A percentile compares a stretch with the other conserved stretches of the same genome.
Conservation (phyloP, 176 grass and related monocot species). For the Oryza officinalis region DNA sequence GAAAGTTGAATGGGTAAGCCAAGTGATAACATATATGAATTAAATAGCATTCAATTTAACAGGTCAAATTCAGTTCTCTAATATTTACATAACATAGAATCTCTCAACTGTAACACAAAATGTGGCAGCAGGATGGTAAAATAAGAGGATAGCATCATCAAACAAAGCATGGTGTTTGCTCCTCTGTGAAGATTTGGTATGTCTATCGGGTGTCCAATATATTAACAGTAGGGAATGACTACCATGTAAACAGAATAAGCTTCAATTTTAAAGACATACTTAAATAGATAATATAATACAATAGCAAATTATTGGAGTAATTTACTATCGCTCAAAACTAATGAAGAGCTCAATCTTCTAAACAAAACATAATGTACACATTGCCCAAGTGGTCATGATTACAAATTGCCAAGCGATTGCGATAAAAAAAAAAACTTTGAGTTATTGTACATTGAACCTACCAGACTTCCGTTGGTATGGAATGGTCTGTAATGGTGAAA, state of each 20-base stretch:
- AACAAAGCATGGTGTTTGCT: neutral
- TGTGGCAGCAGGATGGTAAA: neutral
- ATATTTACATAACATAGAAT: conserved; percentile 4
- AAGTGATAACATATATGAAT: neutral
- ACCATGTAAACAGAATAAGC: conserved; percentile 8
- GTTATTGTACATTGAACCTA: conserved; percentile 31
- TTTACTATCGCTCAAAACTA: neutral
- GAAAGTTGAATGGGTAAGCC: neutral
- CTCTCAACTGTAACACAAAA: conserved; percentile 8
- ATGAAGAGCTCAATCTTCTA: neutral
- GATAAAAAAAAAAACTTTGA: conserved; percentile 2
- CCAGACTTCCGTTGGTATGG: conserved; percentile 35
- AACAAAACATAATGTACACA: neutral
- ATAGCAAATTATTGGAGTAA: neutral
- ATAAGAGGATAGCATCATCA: conserved; percentile 17
- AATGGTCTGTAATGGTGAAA: conserved; percentile 38
- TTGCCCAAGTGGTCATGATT: neutral
- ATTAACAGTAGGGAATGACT: conserved; percentile 21
- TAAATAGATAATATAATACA: conserved; percentile 12
- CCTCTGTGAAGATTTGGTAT: neutral
- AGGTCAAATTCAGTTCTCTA: neutral
- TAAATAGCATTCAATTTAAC: conserved; percentile 23
- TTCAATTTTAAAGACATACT: conserved; percentile 9
- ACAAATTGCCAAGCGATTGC: neutral
- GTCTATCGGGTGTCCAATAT: neutral